phyloP scores from a whole-genome alignment of 192 early-diverging fungal genomes.

The Entophlyctis luteolus region DNA sequence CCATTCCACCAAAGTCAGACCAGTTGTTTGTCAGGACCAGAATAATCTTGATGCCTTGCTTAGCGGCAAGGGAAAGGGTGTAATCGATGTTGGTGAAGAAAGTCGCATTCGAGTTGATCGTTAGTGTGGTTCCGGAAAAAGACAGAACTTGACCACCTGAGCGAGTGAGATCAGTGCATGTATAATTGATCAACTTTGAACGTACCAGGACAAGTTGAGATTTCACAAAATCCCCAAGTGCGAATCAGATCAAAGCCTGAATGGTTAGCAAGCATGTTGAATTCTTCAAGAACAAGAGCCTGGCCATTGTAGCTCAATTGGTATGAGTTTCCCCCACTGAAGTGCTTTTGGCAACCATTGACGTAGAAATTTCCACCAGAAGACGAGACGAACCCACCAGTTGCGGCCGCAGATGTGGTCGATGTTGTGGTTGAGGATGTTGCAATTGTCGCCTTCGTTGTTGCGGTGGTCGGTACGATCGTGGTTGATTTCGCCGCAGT shows the following conservation, averaged over 20 bases:
- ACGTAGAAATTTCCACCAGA: no score
- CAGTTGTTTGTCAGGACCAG: constrained; percentile 33
- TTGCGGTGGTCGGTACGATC: no score
- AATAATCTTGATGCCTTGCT: constrained; percentile 30
- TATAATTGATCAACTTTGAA: neutral
- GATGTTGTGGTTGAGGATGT: no score
- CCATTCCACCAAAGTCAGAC: constrained; percentile 3
- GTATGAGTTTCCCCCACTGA: neutral
- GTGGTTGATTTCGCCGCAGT: no score
- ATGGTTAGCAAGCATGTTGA: neutral
- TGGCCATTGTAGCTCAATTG: neutral
- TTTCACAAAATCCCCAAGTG: neutral
- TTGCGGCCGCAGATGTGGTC: no score
- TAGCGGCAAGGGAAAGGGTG: neutral
- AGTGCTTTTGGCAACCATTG: no score
- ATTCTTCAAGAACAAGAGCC: neutral
- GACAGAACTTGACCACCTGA: neutral
- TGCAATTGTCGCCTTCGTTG: no score
- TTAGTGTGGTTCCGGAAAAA: neutral
- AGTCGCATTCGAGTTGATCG: neutral
- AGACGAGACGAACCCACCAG: no score
- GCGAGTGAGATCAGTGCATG: neutral
- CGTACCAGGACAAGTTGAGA: neutral
- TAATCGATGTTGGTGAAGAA: neutral
- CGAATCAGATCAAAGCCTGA: neutral